A percentile compares a stretch with the other conserved stretches of the same genome.
phyloP scores from a whole-genome alignment of 441 rosid genomes.

The Pelargonium fulgidum region DNA sequence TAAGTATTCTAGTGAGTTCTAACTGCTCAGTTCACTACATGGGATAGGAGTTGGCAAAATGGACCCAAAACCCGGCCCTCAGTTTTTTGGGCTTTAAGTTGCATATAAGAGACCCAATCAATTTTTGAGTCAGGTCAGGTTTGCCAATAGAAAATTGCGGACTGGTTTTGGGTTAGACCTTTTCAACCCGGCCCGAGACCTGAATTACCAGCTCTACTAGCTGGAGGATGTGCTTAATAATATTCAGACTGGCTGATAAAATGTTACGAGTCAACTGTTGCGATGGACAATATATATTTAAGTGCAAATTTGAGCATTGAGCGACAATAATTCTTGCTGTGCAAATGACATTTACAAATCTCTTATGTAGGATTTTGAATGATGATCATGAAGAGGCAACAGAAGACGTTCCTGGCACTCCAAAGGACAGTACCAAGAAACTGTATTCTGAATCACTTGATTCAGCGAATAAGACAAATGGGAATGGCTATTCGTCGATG shows the following conservation, averaged over 20 bases:
- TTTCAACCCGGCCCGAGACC: no score
- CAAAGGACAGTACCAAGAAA: constrained; percentile 41
- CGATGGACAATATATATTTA: not conserved
- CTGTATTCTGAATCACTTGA: constrained; percentile 41
- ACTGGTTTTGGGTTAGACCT: no score
- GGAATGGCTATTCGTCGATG: constrained; percentile 55
- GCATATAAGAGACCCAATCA: no score
- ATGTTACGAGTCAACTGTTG: not conserved
- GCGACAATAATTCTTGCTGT: not conserved
- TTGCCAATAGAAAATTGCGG: no score
- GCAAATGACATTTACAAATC: constrained; percentile 5
- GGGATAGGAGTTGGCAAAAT: no score
- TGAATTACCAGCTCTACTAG: not conserved
- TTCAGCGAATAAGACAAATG: constrained; percentile 35
- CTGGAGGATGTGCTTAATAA: not conserved
- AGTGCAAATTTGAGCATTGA: not conserved
- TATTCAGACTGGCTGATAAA: not conserved
- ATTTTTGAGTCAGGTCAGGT: no score
- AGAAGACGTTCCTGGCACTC: constrained; percentile 54
- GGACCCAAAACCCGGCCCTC: no score
- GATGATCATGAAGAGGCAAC: constrained; percentile 43
- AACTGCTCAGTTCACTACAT: no score
- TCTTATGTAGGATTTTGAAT: constrained; percentile 54
- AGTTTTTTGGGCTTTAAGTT: no score
- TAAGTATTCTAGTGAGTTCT: no score